phyloP scores from a whole-genome alignment of 176 grass and related monocot genomes.

The Zizania latifolia region DNA sequence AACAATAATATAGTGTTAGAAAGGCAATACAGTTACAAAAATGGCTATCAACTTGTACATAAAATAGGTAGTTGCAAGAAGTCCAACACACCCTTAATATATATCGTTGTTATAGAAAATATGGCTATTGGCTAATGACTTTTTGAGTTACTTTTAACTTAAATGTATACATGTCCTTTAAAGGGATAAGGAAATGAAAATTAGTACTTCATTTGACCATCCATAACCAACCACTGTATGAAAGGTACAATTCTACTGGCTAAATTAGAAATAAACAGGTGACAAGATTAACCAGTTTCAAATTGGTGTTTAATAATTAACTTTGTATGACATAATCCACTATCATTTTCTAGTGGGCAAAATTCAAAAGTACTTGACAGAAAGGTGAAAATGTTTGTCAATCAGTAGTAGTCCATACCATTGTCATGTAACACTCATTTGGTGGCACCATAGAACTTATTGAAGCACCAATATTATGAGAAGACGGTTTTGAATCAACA shows the following conservation, averaged over 20 bases:
- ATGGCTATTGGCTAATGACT: background rate
- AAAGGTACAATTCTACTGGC: background rate
- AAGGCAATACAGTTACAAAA: background rate
- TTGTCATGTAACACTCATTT: constrained; percentile 64
- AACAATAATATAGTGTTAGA: background rate
- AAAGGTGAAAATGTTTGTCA: constrained; percentile 29
- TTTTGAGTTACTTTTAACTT: background rate
- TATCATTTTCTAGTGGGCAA: background rate
- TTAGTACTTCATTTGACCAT: constrained; percentile 11
- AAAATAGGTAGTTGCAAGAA: background rate
- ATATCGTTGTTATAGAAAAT: background rate
- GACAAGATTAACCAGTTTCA: background rate
- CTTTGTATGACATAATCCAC: background rate
- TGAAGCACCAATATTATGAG: constrained; percentile 12
- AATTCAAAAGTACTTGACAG: background rate
- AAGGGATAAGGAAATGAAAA: constrained; percentile 9
- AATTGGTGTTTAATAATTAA: background rate
- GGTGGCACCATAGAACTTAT: constrained; percentile 32
- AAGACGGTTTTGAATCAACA: constrained; percentile 24
- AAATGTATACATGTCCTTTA: background rate
- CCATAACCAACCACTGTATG: background rate
- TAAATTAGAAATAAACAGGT: background rate
- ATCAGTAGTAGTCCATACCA: constrained; percentile 49
- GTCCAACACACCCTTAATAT: background rate
- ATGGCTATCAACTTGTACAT: background rate